Evolutionary conservation across 2,329 filamentous ascomycete genomes (phyloP).

Genomic region (Calonectria naviculata): DNA sequence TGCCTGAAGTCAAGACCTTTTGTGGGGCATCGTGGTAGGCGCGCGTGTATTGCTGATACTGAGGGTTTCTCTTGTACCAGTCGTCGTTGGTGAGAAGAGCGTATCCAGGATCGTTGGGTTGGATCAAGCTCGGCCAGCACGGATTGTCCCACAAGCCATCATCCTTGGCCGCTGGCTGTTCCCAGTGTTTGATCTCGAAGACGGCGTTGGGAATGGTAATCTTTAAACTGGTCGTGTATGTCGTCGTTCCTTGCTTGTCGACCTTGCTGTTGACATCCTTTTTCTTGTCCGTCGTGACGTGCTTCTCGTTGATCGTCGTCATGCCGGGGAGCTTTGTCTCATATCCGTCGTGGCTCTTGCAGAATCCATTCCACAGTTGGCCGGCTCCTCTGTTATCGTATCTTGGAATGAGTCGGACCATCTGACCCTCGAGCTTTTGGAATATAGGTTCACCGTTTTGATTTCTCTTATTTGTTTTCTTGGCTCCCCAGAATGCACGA

Average conservation of each 20-base stretch:
- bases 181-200: background rate
- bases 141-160: slow-evolving; percentile 2
- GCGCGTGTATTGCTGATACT: background rate
- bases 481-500: background rate
- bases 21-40: background rate
- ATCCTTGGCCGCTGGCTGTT: background rate
- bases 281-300: background rate
- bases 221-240: background rate
- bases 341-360: background rate
- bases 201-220: background rate
- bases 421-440: background rate
- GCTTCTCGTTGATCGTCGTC: background rate
- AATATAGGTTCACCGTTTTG: background rate
- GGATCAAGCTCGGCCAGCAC: slow-evolving; percentile 2
- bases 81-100: slow-evolving; percentile 4
- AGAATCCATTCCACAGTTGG: background rate
- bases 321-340: background rate
- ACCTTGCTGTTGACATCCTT: background rate
- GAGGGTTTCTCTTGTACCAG: background rate
- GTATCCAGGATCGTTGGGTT: slow-evolving; percentile 2
- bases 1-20: background rate
- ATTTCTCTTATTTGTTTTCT: background rate
- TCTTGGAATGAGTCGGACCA: background rate
- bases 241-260: background rate
- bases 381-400: background rate